Conservation (phyloP, 2,329 filamentous ascomycete species). For the Colletotrichum acutatum region DNA sequence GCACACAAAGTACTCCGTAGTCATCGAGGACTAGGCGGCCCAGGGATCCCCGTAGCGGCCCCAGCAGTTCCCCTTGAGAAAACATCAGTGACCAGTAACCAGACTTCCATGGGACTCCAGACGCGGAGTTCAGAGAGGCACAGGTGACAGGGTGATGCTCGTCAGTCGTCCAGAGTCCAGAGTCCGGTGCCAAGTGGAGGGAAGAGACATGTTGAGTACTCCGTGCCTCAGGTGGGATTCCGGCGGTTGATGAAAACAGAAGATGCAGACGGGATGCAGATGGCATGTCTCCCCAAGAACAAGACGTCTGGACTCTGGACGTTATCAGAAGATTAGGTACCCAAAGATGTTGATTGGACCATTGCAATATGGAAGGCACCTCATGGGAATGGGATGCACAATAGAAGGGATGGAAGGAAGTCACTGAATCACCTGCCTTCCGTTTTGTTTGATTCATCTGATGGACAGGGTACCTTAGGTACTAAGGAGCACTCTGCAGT, state of each 20-base stretch:
- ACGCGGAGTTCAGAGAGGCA: not conserved
- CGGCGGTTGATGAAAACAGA: not conserved
- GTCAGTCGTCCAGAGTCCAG: not conserved
- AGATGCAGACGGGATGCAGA: not conserved
- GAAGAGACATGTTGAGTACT: not conserved
- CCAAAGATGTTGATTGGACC: not conserved
- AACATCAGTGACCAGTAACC: not conserved
- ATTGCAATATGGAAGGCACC: not conserved
- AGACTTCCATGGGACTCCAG: not conserved
- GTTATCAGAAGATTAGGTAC: not conserved
- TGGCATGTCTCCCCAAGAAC: not conserved
- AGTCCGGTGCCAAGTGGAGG: not conserved
- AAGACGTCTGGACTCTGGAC: not conserved
- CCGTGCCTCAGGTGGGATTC: not conserved
- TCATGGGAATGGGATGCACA: not conserved
- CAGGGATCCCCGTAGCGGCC: not conserved
- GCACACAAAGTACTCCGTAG: slow-evolving; percentile 8
- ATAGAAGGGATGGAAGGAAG: not conserved
- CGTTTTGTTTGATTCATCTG: not conserved
- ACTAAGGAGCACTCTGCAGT: not conserved
- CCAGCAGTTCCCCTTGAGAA: not conserved
- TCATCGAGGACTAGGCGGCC: not conserved
- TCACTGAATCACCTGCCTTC: not conserved
- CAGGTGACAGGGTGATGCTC: not conserved
- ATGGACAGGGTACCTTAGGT: not conserved